These are phyloP conservation scores for Mortierella sp. DNA, from an alignment of 371 early-diverging fungal genomes.

Conservation along the genomic window DNA sequence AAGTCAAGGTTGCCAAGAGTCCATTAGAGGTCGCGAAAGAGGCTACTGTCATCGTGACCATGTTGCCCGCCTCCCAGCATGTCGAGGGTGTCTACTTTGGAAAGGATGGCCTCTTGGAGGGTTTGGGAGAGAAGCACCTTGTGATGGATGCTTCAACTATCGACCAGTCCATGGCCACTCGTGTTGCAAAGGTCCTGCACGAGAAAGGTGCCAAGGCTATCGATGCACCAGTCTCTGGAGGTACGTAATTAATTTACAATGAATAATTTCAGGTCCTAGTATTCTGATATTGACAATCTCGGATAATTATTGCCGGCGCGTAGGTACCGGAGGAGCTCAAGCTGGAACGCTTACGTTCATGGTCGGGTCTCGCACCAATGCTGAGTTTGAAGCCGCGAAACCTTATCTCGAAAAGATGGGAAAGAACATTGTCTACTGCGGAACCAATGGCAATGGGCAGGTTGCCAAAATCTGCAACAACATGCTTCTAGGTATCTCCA, in stretches of 20 bases:
- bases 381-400: conserved; percentile 75
- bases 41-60: conserved; percentile 88
- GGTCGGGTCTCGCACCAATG: conserved; percentile 84
- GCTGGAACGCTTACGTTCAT: conserved; percentile 96
- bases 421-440: conserved; percentile 94
- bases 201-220: conserved; percentile 77
- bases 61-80: conserved; percentile 89
- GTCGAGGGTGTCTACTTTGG: conserved; percentile 87
- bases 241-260: conserved; percentile 48
- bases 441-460: conserved; percentile 89
- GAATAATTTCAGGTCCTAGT: background rate
- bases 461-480: conserved; percentile 98
- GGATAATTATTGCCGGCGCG: background rate
- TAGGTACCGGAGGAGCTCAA: conserved; percentile 88
- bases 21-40: conserved; percentile 80
- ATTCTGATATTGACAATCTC: background rate
- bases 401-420: conserved; percentile 88
- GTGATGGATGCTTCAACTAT: conserved; percentile 95
- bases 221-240: conserved; percentile 98
- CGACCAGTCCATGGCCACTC: conserved; percentile 78
- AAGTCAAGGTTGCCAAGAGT: conserved; percentile 65
- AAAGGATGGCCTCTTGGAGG: conserved; percentile 69
- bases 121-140: conserved; percentile 63
- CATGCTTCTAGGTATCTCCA: conserved; percentile 93
- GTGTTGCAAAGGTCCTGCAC: conserved; percentile 71